Percentiles rank a stretch among this genome's conserved stretches.
These are phyloP conservation scores for Colletotrichum gigasporum DNA, from an alignment of 2,329 filamentous ascomycete genomes.

Conservation along the genomic window DNA sequence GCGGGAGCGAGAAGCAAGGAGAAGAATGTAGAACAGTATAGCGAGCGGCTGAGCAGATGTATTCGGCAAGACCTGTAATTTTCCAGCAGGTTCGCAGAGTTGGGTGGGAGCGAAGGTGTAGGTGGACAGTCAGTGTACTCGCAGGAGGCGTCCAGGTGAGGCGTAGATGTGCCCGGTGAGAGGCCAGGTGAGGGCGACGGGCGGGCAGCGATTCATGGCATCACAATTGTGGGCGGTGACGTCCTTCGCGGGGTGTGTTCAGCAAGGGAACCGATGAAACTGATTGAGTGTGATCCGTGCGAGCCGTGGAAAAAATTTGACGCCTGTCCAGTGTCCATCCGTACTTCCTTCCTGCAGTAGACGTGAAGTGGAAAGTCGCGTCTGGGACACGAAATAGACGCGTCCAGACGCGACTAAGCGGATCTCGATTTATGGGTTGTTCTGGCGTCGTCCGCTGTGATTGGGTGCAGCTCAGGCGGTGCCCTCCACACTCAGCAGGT, in stretches of 20 bases:
- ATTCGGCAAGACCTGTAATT: background rate
- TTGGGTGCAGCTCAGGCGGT: background rate
- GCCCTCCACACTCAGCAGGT: background rate
- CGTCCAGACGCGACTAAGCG: background rate
- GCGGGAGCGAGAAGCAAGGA: background rate
- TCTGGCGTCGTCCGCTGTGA: background rate
- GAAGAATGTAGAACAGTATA: background rate
- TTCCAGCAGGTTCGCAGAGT: background rate
- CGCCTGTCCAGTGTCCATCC: background rate
- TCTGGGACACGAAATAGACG: constrained; percentile 6
- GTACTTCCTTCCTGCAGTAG: too few species aligned
- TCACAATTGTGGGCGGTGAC: constrained; percentile 26
- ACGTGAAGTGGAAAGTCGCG: constrained; percentile 22
- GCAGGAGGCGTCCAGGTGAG: too few species aligned
- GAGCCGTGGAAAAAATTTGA: constrained; percentile 4
- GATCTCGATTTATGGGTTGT: background rate
- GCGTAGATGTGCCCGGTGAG: constrained; percentile 13
- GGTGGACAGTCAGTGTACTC: too few species aligned
- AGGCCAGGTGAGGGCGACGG: constrained; percentile 14
- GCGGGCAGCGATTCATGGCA: constrained; percentile 21
- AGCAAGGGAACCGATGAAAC: constrained; percentile 2
- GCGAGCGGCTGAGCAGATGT: background rate
- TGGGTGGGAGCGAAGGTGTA: background rate
- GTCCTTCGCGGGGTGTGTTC: constrained; percentile 3
- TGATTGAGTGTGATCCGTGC: constrained; percentile 19